A percentile compares a stretch with the other conserved stretches of the same genome.
Evolutionary conservation across 768 basidiomycete species (phyloP).

Genomic region (Xerocomellus chrysenteron): DNA sequence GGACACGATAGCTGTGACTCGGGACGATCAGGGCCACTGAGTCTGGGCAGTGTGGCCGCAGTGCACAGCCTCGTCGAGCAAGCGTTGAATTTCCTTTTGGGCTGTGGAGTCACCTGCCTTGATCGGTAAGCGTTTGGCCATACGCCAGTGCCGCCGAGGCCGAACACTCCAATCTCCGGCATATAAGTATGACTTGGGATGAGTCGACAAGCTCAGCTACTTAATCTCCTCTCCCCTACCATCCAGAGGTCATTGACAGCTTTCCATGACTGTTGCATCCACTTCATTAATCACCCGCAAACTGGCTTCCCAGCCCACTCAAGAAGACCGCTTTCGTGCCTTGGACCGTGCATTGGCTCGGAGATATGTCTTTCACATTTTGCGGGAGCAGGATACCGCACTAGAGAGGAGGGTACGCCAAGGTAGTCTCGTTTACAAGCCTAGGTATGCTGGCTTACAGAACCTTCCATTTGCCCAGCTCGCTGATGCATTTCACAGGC

Average conservation of each 20-base stretch:
- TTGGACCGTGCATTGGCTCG: conserved; percentile 33
- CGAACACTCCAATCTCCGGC: too few species aligned
- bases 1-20: conserved; percentile 1
- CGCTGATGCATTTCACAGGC: conserved; percentile 26
- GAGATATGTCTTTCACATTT: conserved; percentile 26
- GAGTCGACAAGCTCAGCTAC: neutral
- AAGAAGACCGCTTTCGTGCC: conserved; percentile 31
- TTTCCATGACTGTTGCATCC: conserved; percentile 26
- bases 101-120: neutral
- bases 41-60: neutral
- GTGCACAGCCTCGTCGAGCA: neutral
- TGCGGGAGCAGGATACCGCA: conserved; percentile 21
- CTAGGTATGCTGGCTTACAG: conserved; percentile 25
- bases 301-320: conserved; percentile 22
- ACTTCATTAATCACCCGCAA: conserved; percentile 21
- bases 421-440: conserved; percentile 33
- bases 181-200: neutral
- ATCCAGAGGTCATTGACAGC: neutral
- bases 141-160: too few species aligned
- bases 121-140: neutral
- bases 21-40: neutral
- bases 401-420: conserved; percentile 22
- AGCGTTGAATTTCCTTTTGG: neutral
- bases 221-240: neutral
- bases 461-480: neutral